These are phyloP conservation scores for Fonsecaea pedrosoi DNA, from an alignment of 2,329 filamentous ascomycete genomes.

Conservation along the genomic window DNA sequence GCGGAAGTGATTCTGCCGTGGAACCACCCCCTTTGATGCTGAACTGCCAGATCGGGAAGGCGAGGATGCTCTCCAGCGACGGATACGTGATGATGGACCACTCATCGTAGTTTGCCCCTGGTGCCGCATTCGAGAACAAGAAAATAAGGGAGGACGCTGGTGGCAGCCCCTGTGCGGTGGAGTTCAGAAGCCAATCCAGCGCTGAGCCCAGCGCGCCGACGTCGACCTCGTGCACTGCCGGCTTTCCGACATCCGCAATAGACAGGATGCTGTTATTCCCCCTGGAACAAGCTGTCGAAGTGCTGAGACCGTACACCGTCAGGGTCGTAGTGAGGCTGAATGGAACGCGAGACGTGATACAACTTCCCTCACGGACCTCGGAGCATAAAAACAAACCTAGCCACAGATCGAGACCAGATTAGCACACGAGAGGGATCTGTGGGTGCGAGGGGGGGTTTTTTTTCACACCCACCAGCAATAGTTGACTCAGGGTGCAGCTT, in stretches of 20 bases:
- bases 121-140: background rate
- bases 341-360: background rate
- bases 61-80: constrained; percentile 5
- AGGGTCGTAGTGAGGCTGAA: background rate
- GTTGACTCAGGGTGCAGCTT: background rate
- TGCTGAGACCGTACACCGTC: background rate
- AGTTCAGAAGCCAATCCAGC: constrained; percentile 8
- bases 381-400: no score
- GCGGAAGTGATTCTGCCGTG: background rate
- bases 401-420: no score
- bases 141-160: background rate
- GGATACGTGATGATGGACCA: background rate
- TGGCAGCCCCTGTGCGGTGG: background rate
- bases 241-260: background rate
- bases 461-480: background rate
- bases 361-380: no score
- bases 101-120: background rate
- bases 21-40: constrained; percentile 6
- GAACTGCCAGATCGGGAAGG: constrained; percentile 2
- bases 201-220: background rate
- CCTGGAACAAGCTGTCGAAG: background rate
- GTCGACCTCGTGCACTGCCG: background rate
- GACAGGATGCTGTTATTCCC: constrained; percentile 14
- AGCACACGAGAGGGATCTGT: no score
- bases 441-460: no score